Evolutionary conservation across 176 grass and related monocot species (phyloP).

Genomic region (Zoysia pacifica): DNA sequence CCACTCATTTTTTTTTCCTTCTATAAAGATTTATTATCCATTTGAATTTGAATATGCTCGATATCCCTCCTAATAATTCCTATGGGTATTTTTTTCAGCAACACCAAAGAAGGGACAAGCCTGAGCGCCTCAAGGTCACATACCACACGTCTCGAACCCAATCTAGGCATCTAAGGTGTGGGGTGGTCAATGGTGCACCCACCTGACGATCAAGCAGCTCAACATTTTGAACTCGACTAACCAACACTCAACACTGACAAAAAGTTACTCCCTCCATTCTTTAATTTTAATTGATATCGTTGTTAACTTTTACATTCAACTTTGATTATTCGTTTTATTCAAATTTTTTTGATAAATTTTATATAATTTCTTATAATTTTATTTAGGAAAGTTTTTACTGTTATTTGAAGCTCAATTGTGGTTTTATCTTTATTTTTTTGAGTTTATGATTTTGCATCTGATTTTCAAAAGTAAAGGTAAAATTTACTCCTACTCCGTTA

Average conservation of each 20-base stretch:
- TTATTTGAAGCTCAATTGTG: no score
- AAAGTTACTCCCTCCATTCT: no score
- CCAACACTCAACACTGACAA: constrained; percentile 5
- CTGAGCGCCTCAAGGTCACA: background rate
- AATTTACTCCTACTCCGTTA: no score
- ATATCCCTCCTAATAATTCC: background rate
- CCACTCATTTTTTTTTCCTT: no score
- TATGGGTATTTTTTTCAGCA: background rate
- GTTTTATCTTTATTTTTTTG: no score
- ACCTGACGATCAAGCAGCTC: background rate
- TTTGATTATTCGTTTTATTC: background rate
- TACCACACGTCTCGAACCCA: background rate
- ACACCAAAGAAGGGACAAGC: constrained; percentile 13
- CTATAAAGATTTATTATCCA: no score
- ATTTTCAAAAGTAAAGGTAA: no score
- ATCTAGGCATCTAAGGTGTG: background rate
- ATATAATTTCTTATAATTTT: background rate
- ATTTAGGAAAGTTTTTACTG: no score
- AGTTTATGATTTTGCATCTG: no score
- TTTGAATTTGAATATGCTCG: background rate
- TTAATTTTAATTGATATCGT: no score
- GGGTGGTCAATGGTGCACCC: background rate
- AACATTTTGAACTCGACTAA: background rate
- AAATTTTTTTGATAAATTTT: background rate
- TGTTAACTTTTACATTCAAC: no score